Conservation (phyloP, 108 stramenopile species). For the Conticribra weissflogii region DNA sequence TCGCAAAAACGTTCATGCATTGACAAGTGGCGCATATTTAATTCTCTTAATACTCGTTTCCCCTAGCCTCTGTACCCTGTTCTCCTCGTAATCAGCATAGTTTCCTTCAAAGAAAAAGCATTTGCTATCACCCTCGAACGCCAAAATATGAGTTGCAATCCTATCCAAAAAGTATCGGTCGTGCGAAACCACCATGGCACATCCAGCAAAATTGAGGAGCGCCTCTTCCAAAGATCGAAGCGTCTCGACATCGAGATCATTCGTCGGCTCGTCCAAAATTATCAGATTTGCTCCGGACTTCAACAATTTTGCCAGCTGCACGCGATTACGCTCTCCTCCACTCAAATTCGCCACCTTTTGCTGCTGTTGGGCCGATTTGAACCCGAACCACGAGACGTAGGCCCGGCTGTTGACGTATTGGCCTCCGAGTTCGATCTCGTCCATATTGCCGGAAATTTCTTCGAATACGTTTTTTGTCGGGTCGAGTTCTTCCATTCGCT, state of each 20-base stretch:
- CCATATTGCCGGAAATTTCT: constrained; percentile 80
- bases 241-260: constrained; percentile 89
- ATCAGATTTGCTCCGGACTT: constrained; percentile 88
- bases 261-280: constrained; percentile 94
- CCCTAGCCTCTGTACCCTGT: constrained; percentile 74
- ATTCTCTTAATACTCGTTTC: constrained; percentile 81
- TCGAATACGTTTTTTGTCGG: constrained; percentile 89
- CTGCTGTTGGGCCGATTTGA: constrained; percentile 88
- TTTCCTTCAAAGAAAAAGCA: constrained; percentile 88
- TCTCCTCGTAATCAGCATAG: constrained; percentile 87
- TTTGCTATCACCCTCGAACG: constrained; percentile 93
- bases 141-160: constrained; percentile 92
- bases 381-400: constrained; percentile 92
- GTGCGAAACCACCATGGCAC: constrained; percentile 94
- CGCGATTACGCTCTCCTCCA: constrained; percentile 95
- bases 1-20: constrained; percentile 46
- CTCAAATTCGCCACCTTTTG: constrained; percentile 81
- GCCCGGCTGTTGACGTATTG: constrained; percentile 80
- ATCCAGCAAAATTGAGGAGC: constrained; percentile 91
- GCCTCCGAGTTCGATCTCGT: constrained; percentile 89
- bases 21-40: constrained; percentile 85
- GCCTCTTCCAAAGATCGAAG: constrained; percentile 92
- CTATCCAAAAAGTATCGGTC: constrained; percentile 97
- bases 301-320: constrained; percentile 90
- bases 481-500: constrained; percentile 89